Percentiles rank a stretch among this genome's conserved stretches.
These are phyloP conservation scores for Clavispora santaluciae DNA, from an alignment of 805 yeast species.

Conservation along the genomic window DNA sequence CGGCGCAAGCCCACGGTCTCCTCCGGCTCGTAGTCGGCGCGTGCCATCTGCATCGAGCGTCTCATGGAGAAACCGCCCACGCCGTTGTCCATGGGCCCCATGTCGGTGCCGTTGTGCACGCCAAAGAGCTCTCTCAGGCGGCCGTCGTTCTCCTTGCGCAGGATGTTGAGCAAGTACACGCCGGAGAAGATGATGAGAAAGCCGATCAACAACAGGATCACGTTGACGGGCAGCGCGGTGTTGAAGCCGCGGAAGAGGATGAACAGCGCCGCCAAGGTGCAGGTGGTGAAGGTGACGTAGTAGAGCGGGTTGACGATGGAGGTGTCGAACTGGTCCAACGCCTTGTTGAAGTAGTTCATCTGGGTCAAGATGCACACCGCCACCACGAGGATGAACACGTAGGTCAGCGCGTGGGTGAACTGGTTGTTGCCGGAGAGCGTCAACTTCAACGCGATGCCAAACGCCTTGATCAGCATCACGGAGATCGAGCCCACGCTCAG, in stretches of 20 bases:
- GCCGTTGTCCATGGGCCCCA: constrained; percentile 75
- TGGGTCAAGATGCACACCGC: constrained; percentile 80
- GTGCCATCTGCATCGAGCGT: constrained; percentile 64
- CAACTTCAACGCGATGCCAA: constrained; percentile 85
- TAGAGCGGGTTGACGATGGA: constrained; percentile 87
- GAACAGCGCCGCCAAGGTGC: constrained; percentile 80
- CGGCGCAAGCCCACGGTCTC: constrained; percentile 54
- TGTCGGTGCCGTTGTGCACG: constrained; percentile 49
- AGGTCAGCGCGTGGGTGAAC: constrained; percentile 79
- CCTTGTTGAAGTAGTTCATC: constrained; percentile 92
- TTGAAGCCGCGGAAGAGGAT: constrained; percentile 83
- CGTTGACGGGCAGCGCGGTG: constrained; percentile 73
- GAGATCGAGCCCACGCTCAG: constrained; percentile 87
- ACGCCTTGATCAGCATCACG: constrained; percentile 89
- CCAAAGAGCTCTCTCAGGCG: constrained; percentile 51
- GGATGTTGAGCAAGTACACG: constrained; percentile 74
- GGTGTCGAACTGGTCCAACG: constrained; percentile 88
- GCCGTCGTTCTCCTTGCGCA: constrained; percentile 58
- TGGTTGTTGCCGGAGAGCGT: constrained; percentile 84
- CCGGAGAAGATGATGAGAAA: constrained; percentile 85
- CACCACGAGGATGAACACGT: constrained; percentile 73
- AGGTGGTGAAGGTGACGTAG: constrained; percentile 88
- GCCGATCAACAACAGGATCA: constrained; percentile 78
- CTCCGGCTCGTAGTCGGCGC: constrained; percentile 37
- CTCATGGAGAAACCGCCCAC: constrained; percentile 68